Percentiles rank a stretch among this genome's conserved stretches.
These are phyloP conservation scores for Citrus medica DNA, from an alignment of 345 rosid genomes.

Conservation along the genomic window DNA sequence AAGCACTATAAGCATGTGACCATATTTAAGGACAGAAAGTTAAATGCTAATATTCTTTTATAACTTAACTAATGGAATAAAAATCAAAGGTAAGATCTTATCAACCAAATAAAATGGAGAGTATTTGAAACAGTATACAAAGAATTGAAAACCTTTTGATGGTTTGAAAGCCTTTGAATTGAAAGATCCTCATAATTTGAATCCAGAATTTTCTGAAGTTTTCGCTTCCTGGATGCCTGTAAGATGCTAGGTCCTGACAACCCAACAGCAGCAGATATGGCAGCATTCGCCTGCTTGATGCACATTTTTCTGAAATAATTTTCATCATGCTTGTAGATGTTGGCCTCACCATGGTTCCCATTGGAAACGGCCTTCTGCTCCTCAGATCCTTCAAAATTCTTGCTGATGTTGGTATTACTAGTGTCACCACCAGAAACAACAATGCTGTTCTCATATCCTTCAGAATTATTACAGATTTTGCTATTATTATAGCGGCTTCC, in stretches of 20 bases:
- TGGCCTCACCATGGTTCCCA: constrained; percentile 14
- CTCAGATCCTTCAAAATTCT: constrained; percentile 32
- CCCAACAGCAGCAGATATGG: constrained; percentile 19
- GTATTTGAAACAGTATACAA: neutral
- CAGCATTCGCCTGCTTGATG: constrained; percentile 15
- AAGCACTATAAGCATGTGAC: neutral
- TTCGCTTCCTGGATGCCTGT: constrained; percentile 36
- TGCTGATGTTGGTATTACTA: neutral
- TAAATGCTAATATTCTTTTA: neutral
- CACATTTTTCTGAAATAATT: constrained; percentile 2
- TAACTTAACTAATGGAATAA: neutral
- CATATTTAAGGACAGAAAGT: neutral
- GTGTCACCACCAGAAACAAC: constrained; percentile 4
- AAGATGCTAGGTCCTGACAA: constrained; percentile 14
- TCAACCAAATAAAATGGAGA: constrained; percentile 1
- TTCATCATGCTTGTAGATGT: constrained; percentile 15
- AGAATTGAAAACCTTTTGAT: constrained; percentile 19
- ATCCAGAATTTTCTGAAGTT: constrained; percentile 23
- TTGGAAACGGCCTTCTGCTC: constrained; percentile 32
- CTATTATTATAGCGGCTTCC: neutral
- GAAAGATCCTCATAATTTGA: constrained; percentile 15
- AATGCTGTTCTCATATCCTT: constrained; percentile 15
- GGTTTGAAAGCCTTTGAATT: constrained; percentile 16
- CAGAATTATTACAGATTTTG: constrained; percentile 10
- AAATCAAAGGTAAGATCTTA: neutral